Conservation (phyloP, 768 basidiomycete species). For the Stropharia rugosoannulata region DNA sequence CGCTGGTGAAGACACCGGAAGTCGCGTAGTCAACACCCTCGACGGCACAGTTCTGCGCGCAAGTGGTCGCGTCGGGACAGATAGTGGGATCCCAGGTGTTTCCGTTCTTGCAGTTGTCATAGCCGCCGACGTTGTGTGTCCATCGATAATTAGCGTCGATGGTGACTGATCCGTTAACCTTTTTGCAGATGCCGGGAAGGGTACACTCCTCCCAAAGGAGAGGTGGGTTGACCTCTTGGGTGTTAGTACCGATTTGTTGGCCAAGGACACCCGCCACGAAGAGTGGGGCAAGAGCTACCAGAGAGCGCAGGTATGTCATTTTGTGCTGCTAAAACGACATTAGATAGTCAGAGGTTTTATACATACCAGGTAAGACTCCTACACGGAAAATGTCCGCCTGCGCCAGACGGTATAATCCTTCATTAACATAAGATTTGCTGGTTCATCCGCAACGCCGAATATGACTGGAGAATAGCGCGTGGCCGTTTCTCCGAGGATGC, state of each 20-base stretch:
- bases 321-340: conserved; percentile 1
- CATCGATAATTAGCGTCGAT: conserved; percentile 55
- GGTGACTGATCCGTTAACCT: conserved; percentile 29
- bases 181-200: conserved; percentile 31
- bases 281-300: conserved; percentile 20
- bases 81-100: conserved; percentile 50
- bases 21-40: conserved; percentile 51
- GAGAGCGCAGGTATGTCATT: conserved; percentile 10
- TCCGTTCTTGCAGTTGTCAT: conserved; percentile 48
- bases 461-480: not conserved
- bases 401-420: not conserved
- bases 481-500: conserved; percentile 9
- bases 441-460: conserved; percentile 9
- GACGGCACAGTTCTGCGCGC: conserved; percentile 42
- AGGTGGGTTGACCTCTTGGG: conserved; percentile 42
- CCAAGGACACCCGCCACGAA: conserved; percentile 34
- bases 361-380: not conserved
- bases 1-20: conserved; percentile 50
- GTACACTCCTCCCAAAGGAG: conserved; percentile 41
- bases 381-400: conserved; percentile 17
- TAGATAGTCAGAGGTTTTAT: conserved; percentile 4
- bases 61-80: conserved; percentile 48
- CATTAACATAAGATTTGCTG: conserved; percentile 1
- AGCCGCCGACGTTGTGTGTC: conserved; percentile 35
- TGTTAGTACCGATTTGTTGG: conserved; percentile 46